Percentiles rank a stretch among this genome's conserved stretches.
phyloP scores from a whole-genome alignment of 768 basidiomycete genomes.

The Boletales sp. region DNA sequence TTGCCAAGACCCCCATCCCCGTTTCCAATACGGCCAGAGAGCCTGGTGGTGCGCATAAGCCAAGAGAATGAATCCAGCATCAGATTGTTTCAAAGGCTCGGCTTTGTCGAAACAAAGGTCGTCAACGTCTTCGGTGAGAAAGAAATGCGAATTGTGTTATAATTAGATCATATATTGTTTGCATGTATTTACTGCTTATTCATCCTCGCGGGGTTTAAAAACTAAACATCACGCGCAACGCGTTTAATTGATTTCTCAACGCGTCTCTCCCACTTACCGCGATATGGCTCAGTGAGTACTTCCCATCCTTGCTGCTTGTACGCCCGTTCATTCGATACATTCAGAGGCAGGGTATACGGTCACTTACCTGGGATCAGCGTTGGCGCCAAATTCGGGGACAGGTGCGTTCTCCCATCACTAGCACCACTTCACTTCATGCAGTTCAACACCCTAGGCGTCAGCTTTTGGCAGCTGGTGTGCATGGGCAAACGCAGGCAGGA shows the following conservation, averaged over 20 bases:
- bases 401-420: constrained; percentile 1
- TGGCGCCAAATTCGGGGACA: constrained; percentile 18
- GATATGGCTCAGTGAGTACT: constrained; percentile 18
- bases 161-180: constrained; percentile 5
- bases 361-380: constrained; percentile 27
- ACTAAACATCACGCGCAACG: background rate
- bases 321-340: background rate
- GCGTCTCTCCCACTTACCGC: constrained; percentile 2
- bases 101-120: constrained; percentile 64
- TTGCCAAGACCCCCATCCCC: constrained; percentile 33
- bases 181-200: constrained; percentile 7
- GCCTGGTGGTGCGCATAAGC: constrained; percentile 69
- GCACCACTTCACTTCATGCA: background rate
- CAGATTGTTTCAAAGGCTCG: constrained; percentile 68
- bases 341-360: constrained; percentile 23
- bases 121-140: constrained; percentile 79
- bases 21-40: constrained; percentile 40
- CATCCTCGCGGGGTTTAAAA: constrained; percentile 9
- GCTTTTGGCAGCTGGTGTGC: constrained; percentile 29
- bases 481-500: constrained; percentile 33
- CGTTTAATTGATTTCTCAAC: constrained; percentile 1
- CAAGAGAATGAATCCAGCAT: constrained; percentile 68
- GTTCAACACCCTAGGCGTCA: constrained; percentile 12
- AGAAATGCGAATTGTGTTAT: constrained; percentile 56
- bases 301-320: background rate